Percentiles rank a stretch among this genome's conserved stretches.
These are phyloP conservation scores for Fusarium sp. DNA, from an alignment of 2,329 filamentous ascomycete genomes.

Conservation along the genomic window DNA sequence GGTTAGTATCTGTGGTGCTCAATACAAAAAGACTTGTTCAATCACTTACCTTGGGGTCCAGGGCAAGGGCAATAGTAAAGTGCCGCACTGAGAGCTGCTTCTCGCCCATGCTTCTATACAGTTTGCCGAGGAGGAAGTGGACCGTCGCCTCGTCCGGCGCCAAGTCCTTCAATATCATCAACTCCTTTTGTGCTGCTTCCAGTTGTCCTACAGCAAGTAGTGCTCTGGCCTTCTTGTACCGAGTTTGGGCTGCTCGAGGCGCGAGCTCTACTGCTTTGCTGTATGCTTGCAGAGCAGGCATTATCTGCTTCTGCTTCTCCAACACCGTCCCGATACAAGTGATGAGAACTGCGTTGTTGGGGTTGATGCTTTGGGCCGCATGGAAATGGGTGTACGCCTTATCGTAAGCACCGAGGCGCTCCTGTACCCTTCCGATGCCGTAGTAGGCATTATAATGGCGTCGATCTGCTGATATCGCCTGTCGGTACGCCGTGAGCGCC, in stretches of 20 bases:
- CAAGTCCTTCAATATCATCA: constrained; percentile 88
- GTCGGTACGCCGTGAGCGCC: constrained; percentile 85
- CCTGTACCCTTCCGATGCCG: constrained; percentile 82
- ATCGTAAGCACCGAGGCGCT: constrained; percentile 89
- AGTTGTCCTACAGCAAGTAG: constrained; percentile 78
- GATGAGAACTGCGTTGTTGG: constrained; percentile 89
- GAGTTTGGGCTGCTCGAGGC: constrained; percentile 80
- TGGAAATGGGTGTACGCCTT: constrained; percentile 93
- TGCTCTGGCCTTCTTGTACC: constrained; percentile 92
- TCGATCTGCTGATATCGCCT: constrained; percentile 83
- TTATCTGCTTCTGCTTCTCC: constrained; percentile 86
- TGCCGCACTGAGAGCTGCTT: constrained; percentile 86
- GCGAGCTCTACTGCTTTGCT: constrained; percentile 83
- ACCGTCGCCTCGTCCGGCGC: constrained; percentile 96
- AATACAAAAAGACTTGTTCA: not conserved
- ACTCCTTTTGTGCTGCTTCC: constrained; percentile 78
- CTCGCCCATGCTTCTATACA: constrained; percentile 77
- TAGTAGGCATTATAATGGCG: constrained; percentile 99
- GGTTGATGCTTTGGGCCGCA: constrained; percentile 87
- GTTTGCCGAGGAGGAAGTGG: constrained; percentile 89
- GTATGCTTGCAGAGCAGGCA: constrained; percentile 82
- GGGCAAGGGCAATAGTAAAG: constrained; percentile 92
- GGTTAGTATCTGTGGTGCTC: constrained; percentile 8
- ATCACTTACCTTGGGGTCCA: constrained; percentile 88
- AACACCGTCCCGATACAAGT: constrained; percentile 91